Conservation (phyloP, 192 early-diverging fungal species). For the Chytriomyces confervae region DNA sequence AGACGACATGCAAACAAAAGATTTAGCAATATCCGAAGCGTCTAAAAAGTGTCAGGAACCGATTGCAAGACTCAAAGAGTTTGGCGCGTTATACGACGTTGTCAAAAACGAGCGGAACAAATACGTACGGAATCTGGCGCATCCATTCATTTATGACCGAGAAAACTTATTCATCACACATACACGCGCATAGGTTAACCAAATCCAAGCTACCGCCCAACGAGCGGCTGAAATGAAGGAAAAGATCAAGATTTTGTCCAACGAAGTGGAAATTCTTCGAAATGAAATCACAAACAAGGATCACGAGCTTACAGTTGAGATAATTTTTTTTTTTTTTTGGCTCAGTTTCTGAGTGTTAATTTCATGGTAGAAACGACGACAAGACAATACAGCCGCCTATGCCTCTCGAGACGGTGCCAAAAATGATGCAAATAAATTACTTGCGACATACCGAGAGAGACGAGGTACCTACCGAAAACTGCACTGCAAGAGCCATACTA, state of each 20-base stretch:
- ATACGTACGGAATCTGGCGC: conserved; percentile 48
- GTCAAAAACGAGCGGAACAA: conserved; percentile 73
- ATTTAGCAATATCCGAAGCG: conserved; percentile 59
- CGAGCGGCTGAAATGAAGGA: conserved; percentile 71
- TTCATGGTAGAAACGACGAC: conserved; percentile 50
- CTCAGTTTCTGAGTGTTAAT: neutral
- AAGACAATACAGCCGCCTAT: conserved; percentile 63
- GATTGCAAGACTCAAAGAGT: conserved; percentile 54
- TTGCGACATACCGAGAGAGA: conserved; percentile 56
- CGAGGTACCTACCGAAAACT: conserved; percentile 41
- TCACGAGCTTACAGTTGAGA: conserved; percentile 57
- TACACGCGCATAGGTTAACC: conserved; percentile 48
- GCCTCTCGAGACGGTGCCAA: conserved; percentile 59
- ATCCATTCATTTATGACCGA: neutral
- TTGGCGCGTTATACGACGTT: conserved; percentile 61
- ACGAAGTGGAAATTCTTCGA: conserved; percentile 69
- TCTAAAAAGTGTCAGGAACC: conserved; percentile 60
- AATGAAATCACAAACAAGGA: conserved; percentile 65
- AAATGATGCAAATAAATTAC: conserved; percentile 67
- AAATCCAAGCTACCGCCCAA: conserved; percentile 64
- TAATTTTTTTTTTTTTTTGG: neutral
- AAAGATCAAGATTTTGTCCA: conserved; percentile 65
- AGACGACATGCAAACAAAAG: conserved; percentile 56
- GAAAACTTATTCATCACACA: neutral
- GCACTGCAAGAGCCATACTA: neutral